These are phyloP conservation scores for Suillus sp. DNA, from an alignment of 768 basidiomycete species.

Conservation along the genomic window DNA sequence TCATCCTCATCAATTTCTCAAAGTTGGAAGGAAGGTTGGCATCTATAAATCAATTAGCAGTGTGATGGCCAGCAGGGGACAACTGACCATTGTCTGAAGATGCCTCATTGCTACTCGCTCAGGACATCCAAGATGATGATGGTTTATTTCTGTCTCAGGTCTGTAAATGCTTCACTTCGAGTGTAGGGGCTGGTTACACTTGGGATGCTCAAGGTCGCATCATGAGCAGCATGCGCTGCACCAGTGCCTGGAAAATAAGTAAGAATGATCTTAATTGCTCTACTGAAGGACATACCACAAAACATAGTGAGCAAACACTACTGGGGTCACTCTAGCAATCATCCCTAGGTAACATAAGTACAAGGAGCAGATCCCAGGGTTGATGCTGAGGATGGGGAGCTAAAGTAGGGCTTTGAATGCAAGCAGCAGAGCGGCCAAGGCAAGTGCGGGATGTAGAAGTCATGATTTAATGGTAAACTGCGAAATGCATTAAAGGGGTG, in stretches of 20 bases:
- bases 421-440: too few relatives aligned
- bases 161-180: conserved; percentile 27
- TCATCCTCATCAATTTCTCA: too few relatives aligned
- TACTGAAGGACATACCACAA: conserved; percentile 29
- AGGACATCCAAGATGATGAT: conserved; percentile 42
- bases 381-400: background rate
- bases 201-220: conserved; percentile 27
- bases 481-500: too few relatives aligned
- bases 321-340: background rate
- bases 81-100: too few relatives aligned
- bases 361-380: background rate
- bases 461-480: too few relatives aligned
- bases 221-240: conserved; percentile 22
- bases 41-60: too few relatives aligned
- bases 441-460: too few relatives aligned
- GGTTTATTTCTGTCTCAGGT: conserved; percentile 45
- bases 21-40: too few relatives aligned
- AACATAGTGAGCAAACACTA: conserved; percentile 22
- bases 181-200: conserved; percentile 29
- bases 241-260: background rate
- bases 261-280: conserved; percentile 24
- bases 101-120: too few relatives aligned
- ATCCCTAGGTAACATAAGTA: background rate
- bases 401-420: too few relatives aligned
- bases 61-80: too few relatives aligned